Conservation (phyloP, 805 yeast species). For the Nakazawaea populi region DNA sequence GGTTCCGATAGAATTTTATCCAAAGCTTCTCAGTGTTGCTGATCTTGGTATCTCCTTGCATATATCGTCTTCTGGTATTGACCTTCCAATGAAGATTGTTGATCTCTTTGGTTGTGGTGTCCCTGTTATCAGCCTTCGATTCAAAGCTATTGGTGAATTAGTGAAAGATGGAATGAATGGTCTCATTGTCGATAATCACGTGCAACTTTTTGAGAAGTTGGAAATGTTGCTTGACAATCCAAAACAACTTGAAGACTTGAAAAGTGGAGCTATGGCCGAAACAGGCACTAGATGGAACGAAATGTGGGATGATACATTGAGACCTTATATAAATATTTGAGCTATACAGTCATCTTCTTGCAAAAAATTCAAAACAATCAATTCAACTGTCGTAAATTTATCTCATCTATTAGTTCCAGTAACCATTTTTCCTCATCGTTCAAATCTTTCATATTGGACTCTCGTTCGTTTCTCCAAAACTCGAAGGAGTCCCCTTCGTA, state of each 20-base stretch:
- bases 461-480: constrained; percentile 37
- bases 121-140: constrained; percentile 78
- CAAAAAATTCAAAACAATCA: not conserved
- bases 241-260: constrained; percentile 23
- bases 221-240: constrained; percentile 26
- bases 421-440: constrained; percentile 27
- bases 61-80: constrained; percentile 87
- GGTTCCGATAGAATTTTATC: constrained; percentile 77
- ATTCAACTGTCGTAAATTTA: constrained; percentile 9
- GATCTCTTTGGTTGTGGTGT: constrained; percentile 96
- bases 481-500: constrained; percentile 34
- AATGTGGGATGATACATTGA: constrained; percentile 60
- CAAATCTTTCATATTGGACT: constrained; percentile 25
- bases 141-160: constrained; percentile 74
- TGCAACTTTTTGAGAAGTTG: constrained; percentile 40
- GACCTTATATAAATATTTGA: constrained; percentile 10
- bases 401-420: constrained; percentile 13
- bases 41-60: constrained; percentile 90
- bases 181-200: constrained; percentile 37
- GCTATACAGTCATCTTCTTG: no score
- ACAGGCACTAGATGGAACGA: constrained; percentile 65
- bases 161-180: constrained; percentile 73
- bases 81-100: constrained; percentile 94
- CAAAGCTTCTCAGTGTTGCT: constrained; percentile 64
- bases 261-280: constrained; percentile 69